These are phyloP conservation scores for Chaetomiaceae sp. DNA, from an alignment of 2,329 filamentous ascomycete genomes.

Conservation along the genomic window DNA sequence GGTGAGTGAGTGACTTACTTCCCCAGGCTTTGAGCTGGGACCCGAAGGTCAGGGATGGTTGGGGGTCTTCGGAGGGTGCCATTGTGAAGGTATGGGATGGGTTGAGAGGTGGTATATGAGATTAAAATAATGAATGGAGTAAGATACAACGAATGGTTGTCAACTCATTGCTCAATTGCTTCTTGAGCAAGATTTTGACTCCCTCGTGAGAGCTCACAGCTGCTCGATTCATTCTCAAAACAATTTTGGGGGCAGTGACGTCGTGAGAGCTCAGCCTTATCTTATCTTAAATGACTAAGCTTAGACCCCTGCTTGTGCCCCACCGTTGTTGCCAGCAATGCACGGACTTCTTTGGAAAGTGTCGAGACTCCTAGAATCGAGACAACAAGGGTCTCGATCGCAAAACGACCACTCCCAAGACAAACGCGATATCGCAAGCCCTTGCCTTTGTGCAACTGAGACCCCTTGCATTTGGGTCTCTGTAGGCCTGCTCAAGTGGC, in stretches of 20 bases:
- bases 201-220: background rate
- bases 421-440: too few species aligned
- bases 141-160: background rate
- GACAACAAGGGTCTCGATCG: background rate
- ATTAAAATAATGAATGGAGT: background rate
- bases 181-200: background rate
- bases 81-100: constrained; percentile 3
- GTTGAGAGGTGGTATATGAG: background rate
- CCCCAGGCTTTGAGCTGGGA: constrained; percentile 44
- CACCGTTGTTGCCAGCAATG: background rate
- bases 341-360: constrained; percentile 11
- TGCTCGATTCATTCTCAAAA: background rate
- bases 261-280: constrained; percentile 1
- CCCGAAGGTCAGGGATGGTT: constrained; percentile 30
- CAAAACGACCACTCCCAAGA: background rate
- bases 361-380: background rate
- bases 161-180: background rate
- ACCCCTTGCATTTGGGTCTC: too few species aligned
- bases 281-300: constrained; percentile 10
- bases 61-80: constrained; percentile 19
- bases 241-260: constrained; percentile 10
- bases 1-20: constrained; percentile 39
- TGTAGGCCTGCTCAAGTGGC: too few species aligned
- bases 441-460: too few species aligned
- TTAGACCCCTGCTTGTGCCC: background rate